Evolutionary conservation across 2,329 filamentous ascomycete species (phyloP).

Genomic region (Apiospora rasikravindrae): DNA sequence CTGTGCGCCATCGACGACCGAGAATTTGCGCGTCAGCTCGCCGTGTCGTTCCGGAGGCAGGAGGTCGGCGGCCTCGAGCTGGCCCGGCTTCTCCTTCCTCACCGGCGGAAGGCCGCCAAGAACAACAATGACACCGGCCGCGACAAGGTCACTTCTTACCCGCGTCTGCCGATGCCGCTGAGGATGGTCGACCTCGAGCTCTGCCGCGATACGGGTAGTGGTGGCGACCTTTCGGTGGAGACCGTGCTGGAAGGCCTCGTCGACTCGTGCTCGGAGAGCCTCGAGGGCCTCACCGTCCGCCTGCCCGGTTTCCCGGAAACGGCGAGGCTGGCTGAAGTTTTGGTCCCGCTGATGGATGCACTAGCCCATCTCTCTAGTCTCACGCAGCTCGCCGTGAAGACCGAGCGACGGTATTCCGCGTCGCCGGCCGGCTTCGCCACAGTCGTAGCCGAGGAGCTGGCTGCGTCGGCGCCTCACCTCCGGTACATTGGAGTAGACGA

Average conservation of each 20-base stretch:
- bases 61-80: neutral
- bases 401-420: neutral
- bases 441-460: neutral
- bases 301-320: neutral
- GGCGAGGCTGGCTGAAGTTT: neutral
- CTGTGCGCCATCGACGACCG: neutral
- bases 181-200: neutral
- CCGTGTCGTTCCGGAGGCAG: neutral
- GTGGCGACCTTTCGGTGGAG: neutral
- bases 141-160: neutral
- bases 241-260: neutral
- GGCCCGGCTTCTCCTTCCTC: neutral
- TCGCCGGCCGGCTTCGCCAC: neutral
- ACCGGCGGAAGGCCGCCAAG: too few species aligned
- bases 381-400: neutral
- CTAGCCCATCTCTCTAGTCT: neutral
- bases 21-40: neutral
- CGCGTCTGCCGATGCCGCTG: neutral
- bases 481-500: neutral
- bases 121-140: too few species aligned
- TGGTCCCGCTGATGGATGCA: neutral
- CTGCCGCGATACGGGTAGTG: neutral
- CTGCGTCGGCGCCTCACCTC: neutral
- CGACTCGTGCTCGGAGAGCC: neutral
- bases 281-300: neutral